Base-by-base conservation (phyloP, 345 rosid genomes). In the Aurinia saxatilis region DNA sequence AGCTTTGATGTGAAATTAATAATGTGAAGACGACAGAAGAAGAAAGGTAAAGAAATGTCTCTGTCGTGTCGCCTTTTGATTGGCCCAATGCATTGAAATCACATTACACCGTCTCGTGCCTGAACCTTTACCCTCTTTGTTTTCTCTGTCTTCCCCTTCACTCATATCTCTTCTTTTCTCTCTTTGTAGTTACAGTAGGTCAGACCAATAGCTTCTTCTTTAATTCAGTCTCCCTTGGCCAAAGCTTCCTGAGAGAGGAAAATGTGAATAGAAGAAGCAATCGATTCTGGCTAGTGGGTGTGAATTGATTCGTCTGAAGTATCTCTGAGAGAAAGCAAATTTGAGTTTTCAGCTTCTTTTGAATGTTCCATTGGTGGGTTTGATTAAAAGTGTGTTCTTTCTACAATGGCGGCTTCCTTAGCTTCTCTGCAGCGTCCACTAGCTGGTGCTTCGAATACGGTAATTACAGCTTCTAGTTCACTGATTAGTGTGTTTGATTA, bases 351-450 rank as follows among this genome's bases (percentile, higher is more conserved):
- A n/a, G n/a, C n/a, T n/a, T n/a, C n/a, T 65, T 13, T 34, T 52
- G 35, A 49, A 61, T 51, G 62, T 10, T 13, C 35, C 54, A 0
- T 60, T 45, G 1, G 9, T 27, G 50, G 50, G 50, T 60, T 49
- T 30, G 64, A 31, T 55, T 62, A 19, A n/a, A 37, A 37, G 19
- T 36, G 17, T 58, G 6, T 37, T 21, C 17, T 57, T 72, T 72
- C 56, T 66, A 45, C 79, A 81, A 91, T 91, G 98, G 84, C 90
- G 80, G 80, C 81, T 79, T 77, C 98, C 46, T 60, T 82, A 69
- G 84, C 90, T 40, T 79, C 86, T 73, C 64, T 84, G 65, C 93
- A 90, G 65, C 86, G 95, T 25, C 85, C 89, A 11, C 79, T 87
- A 56, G 72, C 47, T 18, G 89, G 87, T 52, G 66, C 79, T 51